Conservation (phyloP, 2,329 filamentous ascomycete species). For the Monilinia vaccinii-corymbosi region DNA sequence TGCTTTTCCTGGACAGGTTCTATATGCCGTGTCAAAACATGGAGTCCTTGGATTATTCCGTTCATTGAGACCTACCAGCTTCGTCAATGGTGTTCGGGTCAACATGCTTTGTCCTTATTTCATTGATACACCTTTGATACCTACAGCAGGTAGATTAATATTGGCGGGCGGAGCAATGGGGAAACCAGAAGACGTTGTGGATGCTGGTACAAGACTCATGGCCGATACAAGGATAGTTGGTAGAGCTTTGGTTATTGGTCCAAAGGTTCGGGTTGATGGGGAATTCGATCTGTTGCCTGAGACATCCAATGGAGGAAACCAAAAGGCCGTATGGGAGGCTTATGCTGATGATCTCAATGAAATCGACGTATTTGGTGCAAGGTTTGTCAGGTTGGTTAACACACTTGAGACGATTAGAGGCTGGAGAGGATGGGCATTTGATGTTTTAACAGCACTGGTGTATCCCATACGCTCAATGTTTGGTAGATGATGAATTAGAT, state of each 20-base stretch:
- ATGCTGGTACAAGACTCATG: conserved; percentile 52
- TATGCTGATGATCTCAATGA: conserved; percentile 50
- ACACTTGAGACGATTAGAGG: conserved; percentile 39
- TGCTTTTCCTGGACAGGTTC: conserved; percentile 36
- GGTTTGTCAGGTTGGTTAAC: conserved; percentile 47
- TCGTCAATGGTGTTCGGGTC: conserved; percentile 44
- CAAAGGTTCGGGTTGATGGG: conserved; percentile 41
- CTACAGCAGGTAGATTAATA: conserved; percentile 37
- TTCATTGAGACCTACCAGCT: conserved; percentile 42
- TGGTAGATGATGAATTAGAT: neutral
- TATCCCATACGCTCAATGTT: conserved; percentile 14
- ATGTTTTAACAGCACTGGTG: conserved; percentile 18
- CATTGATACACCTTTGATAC: conserved; percentile 51
- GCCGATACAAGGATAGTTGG: conserved; percentile 49
- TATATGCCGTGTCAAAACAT: conserved; percentile 57
- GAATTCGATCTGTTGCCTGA: conserved; percentile 25
- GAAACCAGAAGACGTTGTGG: conserved; percentile 48
- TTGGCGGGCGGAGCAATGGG: conserved; percentile 49
- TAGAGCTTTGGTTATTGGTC: conserved; percentile 48
- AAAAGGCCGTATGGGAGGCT: conserved; percentile 48
- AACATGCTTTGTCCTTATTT: conserved; percentile 64
- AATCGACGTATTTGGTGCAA: conserved; percentile 45
- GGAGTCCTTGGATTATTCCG: conserved; percentile 57
- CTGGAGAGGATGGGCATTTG: conserved; percentile 39
- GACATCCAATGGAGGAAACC: conserved; percentile 21